Base-by-base conservation (phyloP, 352 stramenopile genomes). In the Phytophthora fragariae region DNA sequence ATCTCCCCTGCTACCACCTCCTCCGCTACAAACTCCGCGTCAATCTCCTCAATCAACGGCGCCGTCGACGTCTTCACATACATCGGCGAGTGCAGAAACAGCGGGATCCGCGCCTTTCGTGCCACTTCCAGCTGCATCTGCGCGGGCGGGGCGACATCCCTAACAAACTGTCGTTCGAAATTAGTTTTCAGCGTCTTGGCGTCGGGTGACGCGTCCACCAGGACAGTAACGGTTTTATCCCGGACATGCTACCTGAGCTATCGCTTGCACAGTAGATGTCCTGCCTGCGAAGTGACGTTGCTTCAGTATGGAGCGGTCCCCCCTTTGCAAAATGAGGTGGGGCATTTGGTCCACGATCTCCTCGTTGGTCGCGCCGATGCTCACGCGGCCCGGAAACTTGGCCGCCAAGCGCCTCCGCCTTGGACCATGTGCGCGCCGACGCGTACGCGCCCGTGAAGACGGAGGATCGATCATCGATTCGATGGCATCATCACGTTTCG, bases 91-190 rank as follows among this genome's bases (percentile, higher is more conserved):
- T 96, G 89, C 50, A 96, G 58, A 70, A 96, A 96, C 11, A 96
- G 64, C 46, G 89, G 89, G 24, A 96, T 96, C 1, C 88, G 83
- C 33, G 89, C 89, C 64, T 95, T 94, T 7, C 87, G 82, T 9
- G 89, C 89, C 2, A 96, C 87, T 49, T 96, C 88, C 3, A 96
- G 78, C 68, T 96, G 89, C 89, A 96, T 96, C 64, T 96, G 89
- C 31, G 89, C 89, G 0, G 89, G 89, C 21, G 89, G 89, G 27
- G 89, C 79, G 9, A 92, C 84, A 49, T 90, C 74, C 11, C 84
- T 82, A 47, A 92, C 86, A 64, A 94, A 94, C 60, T 90, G 86
- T 14, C 86, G 85, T 59, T 91, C 86, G 35, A 92, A 85, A 12
- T 76, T 74, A 0, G 76, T 85, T 41, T 86, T 90, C 17, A 80